Percentiles rank a stretch among this genome's conserved stretches.
These are phyloP conservation scores for Croton setiger DNA, from an alignment of 441 rosid species.

Conservation along the genomic window DNA sequence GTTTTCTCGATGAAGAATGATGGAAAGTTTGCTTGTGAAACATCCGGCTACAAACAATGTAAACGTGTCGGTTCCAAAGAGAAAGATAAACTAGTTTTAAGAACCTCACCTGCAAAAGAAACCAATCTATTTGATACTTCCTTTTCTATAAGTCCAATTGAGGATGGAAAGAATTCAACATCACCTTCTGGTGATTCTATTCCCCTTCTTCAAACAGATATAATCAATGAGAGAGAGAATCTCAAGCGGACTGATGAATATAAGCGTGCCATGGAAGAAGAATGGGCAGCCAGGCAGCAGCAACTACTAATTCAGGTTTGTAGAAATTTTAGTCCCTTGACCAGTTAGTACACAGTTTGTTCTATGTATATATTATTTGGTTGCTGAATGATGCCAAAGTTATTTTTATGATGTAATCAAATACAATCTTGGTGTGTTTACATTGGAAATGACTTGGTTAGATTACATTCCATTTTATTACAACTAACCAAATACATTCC, in stretches of 20 bases:
- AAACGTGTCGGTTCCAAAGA: constrained; percentile 19
- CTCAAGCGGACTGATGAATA: constrained; percentile 77
- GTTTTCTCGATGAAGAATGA: constrained; percentile 11
- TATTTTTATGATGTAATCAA: no score
- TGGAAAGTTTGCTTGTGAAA: constrained; percentile 17
- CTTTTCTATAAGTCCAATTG: constrained; percentile 16
- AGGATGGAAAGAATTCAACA: constrained; percentile 14
- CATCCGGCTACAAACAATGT: constrained; percentile 17
- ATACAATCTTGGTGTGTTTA: no score
- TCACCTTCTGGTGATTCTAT: constrained; percentile 21
- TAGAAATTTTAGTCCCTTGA: background rate
- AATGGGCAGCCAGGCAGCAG: constrained; percentile 74
- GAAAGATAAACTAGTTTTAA: constrained; percentile 18
- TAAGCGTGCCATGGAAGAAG: constrained; percentile 72
- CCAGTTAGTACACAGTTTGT: background rate
- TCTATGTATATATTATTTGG: no score
- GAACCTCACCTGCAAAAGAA: constrained; percentile 20
- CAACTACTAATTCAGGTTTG: constrained; percentile 72
- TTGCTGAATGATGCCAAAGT: no score
- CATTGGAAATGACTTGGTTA: no score
- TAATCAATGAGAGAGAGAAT: constrained; percentile 66
- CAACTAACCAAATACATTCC: background rate
- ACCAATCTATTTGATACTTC: constrained; percentile 23
- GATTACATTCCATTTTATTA: no score
- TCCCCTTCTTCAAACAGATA: constrained; percentile 29